These are phyloP conservation scores for Sporothrix variecibatus DNA, from an alignment of 2,329 filamentous ascomycete genomes.

Conservation along the genomic window DNA sequence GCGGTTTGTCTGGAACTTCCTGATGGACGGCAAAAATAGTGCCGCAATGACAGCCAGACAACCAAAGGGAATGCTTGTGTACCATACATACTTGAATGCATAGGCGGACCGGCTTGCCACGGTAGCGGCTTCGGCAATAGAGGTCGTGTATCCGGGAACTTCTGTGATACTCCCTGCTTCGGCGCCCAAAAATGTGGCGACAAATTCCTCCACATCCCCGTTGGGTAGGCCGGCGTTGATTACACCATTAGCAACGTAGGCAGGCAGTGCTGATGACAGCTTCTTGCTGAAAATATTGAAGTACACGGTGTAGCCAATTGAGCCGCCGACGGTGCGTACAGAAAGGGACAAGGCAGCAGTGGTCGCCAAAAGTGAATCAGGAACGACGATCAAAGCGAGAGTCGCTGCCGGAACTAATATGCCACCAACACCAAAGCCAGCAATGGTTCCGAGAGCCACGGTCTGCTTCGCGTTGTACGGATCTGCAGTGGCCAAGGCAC, in stretches of 20 bases:
- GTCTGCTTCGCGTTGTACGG: not conserved
- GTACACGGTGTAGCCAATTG: not conserved
- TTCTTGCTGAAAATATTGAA: not conserved
- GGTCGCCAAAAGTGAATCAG: not conserved
- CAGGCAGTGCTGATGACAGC: not conserved
- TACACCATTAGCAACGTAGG: not conserved
- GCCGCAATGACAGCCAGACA: not conserved
- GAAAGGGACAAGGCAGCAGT: not conserved
- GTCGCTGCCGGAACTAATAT: not conserved
- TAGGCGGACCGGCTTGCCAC: not conserved
- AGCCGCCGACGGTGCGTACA: not conserved
- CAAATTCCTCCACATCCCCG: not conserved
- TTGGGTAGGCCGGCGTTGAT: not conserved
- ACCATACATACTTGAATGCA: not conserved
- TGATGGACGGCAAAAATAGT: not conserved
- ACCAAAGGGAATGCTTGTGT: constrained; percentile 2
- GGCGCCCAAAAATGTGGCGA: not conserved
- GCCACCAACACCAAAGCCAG: not conserved
- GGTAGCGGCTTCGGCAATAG: not conserved
- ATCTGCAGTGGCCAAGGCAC: not conserved
- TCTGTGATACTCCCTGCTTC: not conserved
- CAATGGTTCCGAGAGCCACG: not conserved
- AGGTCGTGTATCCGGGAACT: not conserved
- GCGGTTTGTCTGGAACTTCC: not conserved
- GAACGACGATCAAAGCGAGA: not conserved